A percentile compares a stretch with the other conserved stretches of the same genome.
Conservation (phyloP, 345 rosid genomes). For the Syzygium aromaticum region DNA sequence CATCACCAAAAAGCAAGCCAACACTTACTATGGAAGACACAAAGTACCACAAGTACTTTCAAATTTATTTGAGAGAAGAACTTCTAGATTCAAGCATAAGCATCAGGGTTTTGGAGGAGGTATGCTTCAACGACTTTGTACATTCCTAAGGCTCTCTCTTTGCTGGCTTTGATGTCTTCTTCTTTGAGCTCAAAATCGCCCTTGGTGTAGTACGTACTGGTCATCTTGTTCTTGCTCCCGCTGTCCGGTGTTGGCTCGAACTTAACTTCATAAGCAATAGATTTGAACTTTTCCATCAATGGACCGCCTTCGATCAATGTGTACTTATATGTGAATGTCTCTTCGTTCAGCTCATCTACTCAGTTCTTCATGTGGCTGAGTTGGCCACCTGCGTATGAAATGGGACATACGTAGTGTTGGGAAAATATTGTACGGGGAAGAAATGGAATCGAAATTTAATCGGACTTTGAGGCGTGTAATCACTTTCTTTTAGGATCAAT, state of each 20-base stretch:
- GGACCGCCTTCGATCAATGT: constrained; percentile 13
- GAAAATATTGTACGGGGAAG: no score
- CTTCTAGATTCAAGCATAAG: background rate
- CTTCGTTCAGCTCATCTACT: constrained; percentile 6
- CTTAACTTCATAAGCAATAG: constrained; percentile 4
- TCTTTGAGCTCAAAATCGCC: constrained; percentile 11
- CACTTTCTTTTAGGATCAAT: no score
- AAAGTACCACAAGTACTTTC: background rate
- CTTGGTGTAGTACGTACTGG: constrained; percentile 11
- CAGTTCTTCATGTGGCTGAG: constrained; percentile 6
- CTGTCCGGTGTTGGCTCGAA: background rate
- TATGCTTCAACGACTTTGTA: constrained; percentile 28
- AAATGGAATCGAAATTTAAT: no score
- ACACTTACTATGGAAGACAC: background rate
- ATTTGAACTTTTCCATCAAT: constrained; percentile 1
- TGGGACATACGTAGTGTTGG: background rate
- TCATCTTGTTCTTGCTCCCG: constrained; percentile 8
- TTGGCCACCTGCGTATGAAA: background rate
- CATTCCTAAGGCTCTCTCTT: constrained; percentile 10
- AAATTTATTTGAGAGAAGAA: background rate
- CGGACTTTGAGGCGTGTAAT: no score
- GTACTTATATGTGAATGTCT: constrained; percentile 6
- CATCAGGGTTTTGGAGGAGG: constrained; percentile 22
- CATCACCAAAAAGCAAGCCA: background rate
- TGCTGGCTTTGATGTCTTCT: constrained; percentile 24